phyloP scores from a whole-genome alignment of 2,329 filamentous ascomycete genomes.

The Neonectria neomacrospora region DNA sequence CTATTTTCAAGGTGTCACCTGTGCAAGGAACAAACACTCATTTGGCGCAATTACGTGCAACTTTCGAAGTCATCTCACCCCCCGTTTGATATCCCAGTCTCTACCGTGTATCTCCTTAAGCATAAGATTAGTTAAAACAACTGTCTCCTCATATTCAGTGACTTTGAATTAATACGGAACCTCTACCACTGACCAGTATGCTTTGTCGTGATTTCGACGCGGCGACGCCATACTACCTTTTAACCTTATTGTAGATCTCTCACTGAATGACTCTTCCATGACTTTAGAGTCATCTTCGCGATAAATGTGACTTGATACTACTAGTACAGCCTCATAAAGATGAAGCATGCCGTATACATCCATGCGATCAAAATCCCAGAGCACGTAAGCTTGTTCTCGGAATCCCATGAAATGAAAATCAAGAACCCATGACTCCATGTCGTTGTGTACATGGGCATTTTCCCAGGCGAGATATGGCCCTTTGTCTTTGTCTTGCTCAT shows the following conservation, averaged over 20 bases:
- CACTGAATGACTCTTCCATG: neutral
- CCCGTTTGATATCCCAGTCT: neutral
- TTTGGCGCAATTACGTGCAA: too few relatives aligned
- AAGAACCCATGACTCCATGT: neutral
- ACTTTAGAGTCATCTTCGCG: neutral
- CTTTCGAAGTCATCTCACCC: neutral
- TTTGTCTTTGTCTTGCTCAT: neutral
- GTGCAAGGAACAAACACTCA: too few relatives aligned
- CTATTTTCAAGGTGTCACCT: too few relatives aligned
- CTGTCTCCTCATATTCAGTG: neutral
- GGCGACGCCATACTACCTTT: too few relatives aligned
- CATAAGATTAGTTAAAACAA: neutral
- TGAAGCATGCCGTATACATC: neutral
- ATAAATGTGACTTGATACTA: neutral
- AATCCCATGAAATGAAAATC: neutral
- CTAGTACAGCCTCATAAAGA: neutral
- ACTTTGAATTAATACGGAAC: neutral
- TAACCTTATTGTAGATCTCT: neutral
- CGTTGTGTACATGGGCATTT: neutral
- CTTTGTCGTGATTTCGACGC: too few relatives aligned
- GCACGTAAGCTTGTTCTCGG: neutral
- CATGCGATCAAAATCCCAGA: constrained; percentile 6
- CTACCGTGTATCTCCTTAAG: neutral
- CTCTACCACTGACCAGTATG: too few relatives aligned
- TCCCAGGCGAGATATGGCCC: neutral